These are phyloP conservation scores for Pezicula neosporulosa DNA, from an alignment of 2,329 filamentous ascomycete genomes.

Conservation along the genomic window DNA sequence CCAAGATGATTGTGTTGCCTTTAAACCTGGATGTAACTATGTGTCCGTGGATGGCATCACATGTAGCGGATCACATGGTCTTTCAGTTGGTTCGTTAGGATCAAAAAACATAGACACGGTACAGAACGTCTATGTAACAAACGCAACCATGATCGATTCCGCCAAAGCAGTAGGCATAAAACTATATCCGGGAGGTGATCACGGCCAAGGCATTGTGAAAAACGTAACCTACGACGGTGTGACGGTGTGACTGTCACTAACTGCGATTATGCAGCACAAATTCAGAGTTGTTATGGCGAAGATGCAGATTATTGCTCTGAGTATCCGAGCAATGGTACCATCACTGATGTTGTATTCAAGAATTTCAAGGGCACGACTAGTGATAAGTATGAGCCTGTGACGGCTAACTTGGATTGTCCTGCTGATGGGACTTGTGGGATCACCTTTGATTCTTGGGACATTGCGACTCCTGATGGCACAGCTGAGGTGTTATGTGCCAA, in stretches of 20 bases:
- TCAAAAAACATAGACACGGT: slow-evolving; percentile 35
- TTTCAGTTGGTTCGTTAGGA: slow-evolving; percentile 44
- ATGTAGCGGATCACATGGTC: slow-evolving; percentile 43
- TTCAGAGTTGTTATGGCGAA: slow-evolving; percentile 41
- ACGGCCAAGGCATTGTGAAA: slow-evolving; percentile 34
- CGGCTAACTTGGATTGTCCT: slow-evolving; percentile 36
- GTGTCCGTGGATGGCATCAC: slow-evolving; percentile 37
- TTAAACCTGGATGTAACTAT: slow-evolving; percentile 50
- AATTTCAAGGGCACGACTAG: slow-evolving; percentile 36
- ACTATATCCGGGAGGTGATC: slow-evolving; percentile 35
- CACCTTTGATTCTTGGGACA: slow-evolving; percentile 29
- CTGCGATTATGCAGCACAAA: slow-evolving; percentile 40
- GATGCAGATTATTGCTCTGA: slow-evolving; percentile 31
- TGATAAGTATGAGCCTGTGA: slow-evolving; percentile 30
- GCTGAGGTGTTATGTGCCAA: slow-evolving; percentile 31
- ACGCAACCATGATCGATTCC: slow-evolving; percentile 36
- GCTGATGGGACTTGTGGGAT: slow-evolving; percentile 35
- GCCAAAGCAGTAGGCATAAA: slow-evolving; percentile 45
- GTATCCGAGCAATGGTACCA: slow-evolving; percentile 29
- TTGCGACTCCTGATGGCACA: slow-evolving; percentile 30
- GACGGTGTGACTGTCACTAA: slow-evolving; percentile 33
- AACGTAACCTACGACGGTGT: slow-evolving; percentile 40
- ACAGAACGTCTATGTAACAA: slow-evolving; percentile 37
- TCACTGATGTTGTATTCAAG: slow-evolving; percentile 33
- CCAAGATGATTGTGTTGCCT: slow-evolving; percentile 55